A percentile compares a stretch with the other conserved stretches of the same genome.
Evolutionary conservation across 257 asterid species (phyloP).

Genomic region (Lycium ferocissimum): DNA sequence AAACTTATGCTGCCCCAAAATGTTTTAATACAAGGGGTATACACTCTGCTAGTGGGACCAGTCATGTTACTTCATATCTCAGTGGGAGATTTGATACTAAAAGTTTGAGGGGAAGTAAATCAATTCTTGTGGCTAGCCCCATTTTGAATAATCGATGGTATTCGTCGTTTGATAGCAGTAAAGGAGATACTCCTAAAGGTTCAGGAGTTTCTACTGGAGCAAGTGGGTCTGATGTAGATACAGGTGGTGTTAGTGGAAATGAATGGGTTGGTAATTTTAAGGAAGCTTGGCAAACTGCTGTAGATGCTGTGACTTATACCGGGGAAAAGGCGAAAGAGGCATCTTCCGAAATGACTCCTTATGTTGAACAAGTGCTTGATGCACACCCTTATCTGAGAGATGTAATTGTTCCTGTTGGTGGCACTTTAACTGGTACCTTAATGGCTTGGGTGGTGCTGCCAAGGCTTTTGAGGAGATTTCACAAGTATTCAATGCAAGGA

Average conservation of each 20-base stretch:
- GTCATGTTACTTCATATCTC: constrained; percentile 28
- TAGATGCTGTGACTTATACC: constrained; percentile 53
- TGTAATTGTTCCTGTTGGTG: constrained; percentile 80
- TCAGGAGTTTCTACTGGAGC: constrained; percentile 41
- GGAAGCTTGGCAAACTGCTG: constrained; percentile 59
- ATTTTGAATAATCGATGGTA: constrained; percentile 47
- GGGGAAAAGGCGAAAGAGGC: constrained; percentile 70
- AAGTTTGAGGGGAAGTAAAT: constrained; percentile 33
- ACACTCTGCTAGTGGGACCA: constrained; percentile 30
- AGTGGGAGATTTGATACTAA: constrained; percentile 34
- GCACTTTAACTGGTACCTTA: constrained; percentile 70
- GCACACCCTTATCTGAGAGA: constrained; percentile 82
- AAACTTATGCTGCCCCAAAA: constrained; percentile 35
- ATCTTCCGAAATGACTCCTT: constrained; percentile 58
- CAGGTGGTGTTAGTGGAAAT: constrained; percentile 55
- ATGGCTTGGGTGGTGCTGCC: constrained; percentile 91
- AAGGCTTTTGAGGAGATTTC: constrained; percentile 68
- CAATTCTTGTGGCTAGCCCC: constrained; percentile 46
- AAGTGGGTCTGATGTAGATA: constrained; percentile 41
- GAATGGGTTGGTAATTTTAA: constrained; percentile 68
- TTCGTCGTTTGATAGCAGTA: constrained; percentile 52
- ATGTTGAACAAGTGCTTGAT: constrained; percentile 72
- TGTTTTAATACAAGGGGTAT: constrained; percentile 38
- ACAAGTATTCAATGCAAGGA: constrained; percentile 67
- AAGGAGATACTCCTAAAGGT: constrained; percentile 41